phyloP scores from a whole-genome alignment of 75 land plant species.

The Pinus albicaulis region DNA sequence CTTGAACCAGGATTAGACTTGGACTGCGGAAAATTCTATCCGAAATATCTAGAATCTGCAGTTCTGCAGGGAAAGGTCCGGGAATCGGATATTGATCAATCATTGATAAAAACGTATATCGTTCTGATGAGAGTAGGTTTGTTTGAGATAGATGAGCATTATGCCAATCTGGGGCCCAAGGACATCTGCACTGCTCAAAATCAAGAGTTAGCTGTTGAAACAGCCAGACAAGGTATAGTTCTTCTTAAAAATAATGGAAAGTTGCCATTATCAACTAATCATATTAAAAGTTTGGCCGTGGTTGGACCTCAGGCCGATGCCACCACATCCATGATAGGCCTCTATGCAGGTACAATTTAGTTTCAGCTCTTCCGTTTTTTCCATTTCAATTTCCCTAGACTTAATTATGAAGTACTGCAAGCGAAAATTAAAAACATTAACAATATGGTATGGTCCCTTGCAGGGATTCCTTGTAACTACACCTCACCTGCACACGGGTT shows the following conservation, averaged over 20 bases:
- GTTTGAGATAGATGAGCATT: constrained; percentile 35
- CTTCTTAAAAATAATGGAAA: constrained; percentile 19
- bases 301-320: constrained; percentile 59
- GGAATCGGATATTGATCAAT: constrained; percentile 15
- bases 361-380: too few relatives aligned
- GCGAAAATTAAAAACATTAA: background rate
- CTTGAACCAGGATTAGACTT: constrained; percentile 45
- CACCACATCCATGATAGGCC: constrained; percentile 40
- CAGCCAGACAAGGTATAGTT: constrained; percentile 57
- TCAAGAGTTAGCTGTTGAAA: constrained; percentile 48
- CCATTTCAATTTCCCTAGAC: too few relatives aligned
- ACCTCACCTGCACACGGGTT: constrained; percentile 29
- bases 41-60: constrained; percentile 10
- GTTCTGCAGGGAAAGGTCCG: constrained; percentile 18
- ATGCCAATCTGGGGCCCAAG: constrained; percentile 16
- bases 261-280: background rate
- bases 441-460: background rate
- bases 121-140: constrained; percentile 51
- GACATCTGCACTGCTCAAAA: constrained; percentile 38
- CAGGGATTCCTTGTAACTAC: constrained; percentile 43
- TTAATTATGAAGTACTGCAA: too few relatives aligned
- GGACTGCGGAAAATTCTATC: constrained; percentile 38
- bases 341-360: constrained; percentile 40
- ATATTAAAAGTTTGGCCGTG: constrained; percentile 25
- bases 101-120: constrained; percentile 15